A percentile compares a stretch with the other conserved stretches of the same genome.
Conservation (phyloP, 2,329 filamentous ascomycete genomes). For the Fusarium palustre region DNA sequence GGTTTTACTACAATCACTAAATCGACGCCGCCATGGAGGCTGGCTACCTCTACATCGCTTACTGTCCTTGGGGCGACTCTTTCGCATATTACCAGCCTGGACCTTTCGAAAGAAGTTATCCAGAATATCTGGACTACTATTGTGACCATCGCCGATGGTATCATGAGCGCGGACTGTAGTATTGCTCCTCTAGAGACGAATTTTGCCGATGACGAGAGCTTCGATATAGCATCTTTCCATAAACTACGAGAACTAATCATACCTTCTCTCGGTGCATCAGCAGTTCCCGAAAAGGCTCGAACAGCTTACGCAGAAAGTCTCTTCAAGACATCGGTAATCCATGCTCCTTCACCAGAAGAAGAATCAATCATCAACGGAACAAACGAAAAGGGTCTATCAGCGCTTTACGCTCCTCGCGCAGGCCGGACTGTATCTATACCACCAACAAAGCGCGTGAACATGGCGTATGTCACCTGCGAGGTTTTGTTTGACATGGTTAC, state of each 20-base stretch:
- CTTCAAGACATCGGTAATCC: constrained; percentile 85
- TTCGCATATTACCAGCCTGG: constrained; percentile 65
- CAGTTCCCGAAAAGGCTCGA: constrained; percentile 75
- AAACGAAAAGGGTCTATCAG: constrained; percentile 63
- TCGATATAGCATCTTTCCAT: constrained; percentile 82
- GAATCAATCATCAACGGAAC: constrained; percentile 63
- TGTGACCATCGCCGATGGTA: constrained; percentile 73
- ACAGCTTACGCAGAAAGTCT: constrained; percentile 78
- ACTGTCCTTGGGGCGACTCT: constrained; percentile 75
- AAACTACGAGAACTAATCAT: constrained; percentile 78
- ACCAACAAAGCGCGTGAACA: constrained; percentile 73
- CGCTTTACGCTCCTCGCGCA: constrained; percentile 72
- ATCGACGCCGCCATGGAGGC: constrained; percentile 79
- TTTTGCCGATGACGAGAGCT: constrained; percentile 77
- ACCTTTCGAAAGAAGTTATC: constrained; percentile 58
- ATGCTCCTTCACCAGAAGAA: constrained; percentile 69
- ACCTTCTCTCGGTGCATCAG: constrained; percentile 74
- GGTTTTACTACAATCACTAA: constrained; percentile 78
- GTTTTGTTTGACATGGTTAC: constrained; percentile 79
- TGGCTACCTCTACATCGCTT: constrained; percentile 78
- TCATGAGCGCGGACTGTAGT: constrained; percentile 73
- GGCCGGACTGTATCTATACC: constrained; percentile 78
- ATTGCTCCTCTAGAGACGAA: constrained; percentile 58
- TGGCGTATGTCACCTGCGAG: constrained; percentile 84
- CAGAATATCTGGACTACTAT: constrained; percentile 77